Percentiles rank a stretch among this genome's conserved stretches.
These are phyloP conservation scores for Porcisia deanei DNA, from an alignment of 208 protist species.

Conservation along the genomic window DNA sequence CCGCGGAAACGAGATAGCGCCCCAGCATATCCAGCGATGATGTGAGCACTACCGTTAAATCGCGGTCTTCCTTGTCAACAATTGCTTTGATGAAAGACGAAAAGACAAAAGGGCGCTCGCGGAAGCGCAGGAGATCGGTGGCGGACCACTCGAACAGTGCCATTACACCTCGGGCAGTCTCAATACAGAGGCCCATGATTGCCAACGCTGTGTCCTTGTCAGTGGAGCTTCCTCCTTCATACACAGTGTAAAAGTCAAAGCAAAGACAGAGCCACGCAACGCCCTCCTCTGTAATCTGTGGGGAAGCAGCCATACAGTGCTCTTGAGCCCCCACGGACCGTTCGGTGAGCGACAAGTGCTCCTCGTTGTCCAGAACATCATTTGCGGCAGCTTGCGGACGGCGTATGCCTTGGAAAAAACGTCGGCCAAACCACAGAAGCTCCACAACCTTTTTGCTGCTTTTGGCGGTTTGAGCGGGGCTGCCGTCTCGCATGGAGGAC, in stretches of 20 bases:
- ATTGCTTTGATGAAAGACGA: constrained; percentile 27
- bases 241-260: constrained; percentile 30
- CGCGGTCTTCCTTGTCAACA: constrained; percentile 35
- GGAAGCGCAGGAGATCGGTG: constrained; percentile 35
- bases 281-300: constrained; percentile 14
- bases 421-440: constrained; percentile 9
- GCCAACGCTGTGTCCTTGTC: constrained; percentile 12
- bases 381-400: not conserved
- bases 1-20: constrained; percentile 25
- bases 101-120: constrained; percentile 35
- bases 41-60: constrained; percentile 26
- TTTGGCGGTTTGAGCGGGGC: not conserved
- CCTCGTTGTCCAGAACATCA: not conserved
- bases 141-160: constrained; percentile 29
- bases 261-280: constrained; percentile 18
- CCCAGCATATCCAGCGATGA: constrained; percentile 34
- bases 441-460: not conserved
- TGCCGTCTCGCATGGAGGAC: not conserved
- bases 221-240: not conserved
- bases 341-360: not conserved
- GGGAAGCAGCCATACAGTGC: constrained; percentile 17
- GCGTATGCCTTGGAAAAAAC: constrained; percentile 3
- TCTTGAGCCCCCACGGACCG: constrained; percentile 1
- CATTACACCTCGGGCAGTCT: constrained; percentile 26
- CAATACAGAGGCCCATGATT: constrained; percentile 28